phyloP scores from a whole-genome alignment of 2,329 filamentous ascomycete genomes.

The Alternaria ventricosa region DNA sequence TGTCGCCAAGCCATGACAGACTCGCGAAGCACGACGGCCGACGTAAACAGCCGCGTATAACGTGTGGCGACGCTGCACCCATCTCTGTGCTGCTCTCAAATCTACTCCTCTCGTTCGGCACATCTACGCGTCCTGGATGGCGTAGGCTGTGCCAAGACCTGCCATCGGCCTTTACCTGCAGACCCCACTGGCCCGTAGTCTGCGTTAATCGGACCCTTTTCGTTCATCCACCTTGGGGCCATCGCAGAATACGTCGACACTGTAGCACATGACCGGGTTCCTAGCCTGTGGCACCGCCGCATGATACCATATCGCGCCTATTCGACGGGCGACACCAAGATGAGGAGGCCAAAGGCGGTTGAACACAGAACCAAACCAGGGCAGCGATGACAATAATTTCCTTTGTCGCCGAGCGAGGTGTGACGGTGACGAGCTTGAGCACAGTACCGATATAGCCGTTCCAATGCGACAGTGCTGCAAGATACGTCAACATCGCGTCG shows the following conservation, averaged over 20 bases:
- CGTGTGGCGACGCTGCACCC: conserved; percentile 1
- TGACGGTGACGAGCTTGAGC: background rate
- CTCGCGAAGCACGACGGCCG: conserved; percentile 5
- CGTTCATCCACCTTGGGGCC: background rate
- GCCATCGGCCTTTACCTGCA: background rate
- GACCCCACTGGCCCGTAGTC: background rate
- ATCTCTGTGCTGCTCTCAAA: background rate
- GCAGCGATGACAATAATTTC: background rate
- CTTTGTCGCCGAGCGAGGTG: background rate
- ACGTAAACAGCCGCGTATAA: conserved; percentile 36
- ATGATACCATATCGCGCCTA: background rate
- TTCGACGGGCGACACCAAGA: background rate
- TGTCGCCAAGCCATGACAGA: conserved; percentile 25
- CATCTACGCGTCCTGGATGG: conserved; percentile 9
- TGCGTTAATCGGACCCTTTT: conserved; percentile 6
- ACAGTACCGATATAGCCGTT: background rate
- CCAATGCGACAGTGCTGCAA: background rate
- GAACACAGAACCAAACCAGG: background rate
- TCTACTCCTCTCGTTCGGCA: background rate
- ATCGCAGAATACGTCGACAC: background rate
- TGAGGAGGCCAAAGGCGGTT: background rate
- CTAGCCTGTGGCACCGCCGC: background rate
- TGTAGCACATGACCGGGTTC: background rate
- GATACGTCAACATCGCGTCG: background rate
- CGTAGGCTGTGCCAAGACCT: conserved; percentile 7